These are phyloP conservation scores for Phytophthora pini DNA, from an alignment of 352 stramenopile species.

Conservation along the genomic window DNA sequence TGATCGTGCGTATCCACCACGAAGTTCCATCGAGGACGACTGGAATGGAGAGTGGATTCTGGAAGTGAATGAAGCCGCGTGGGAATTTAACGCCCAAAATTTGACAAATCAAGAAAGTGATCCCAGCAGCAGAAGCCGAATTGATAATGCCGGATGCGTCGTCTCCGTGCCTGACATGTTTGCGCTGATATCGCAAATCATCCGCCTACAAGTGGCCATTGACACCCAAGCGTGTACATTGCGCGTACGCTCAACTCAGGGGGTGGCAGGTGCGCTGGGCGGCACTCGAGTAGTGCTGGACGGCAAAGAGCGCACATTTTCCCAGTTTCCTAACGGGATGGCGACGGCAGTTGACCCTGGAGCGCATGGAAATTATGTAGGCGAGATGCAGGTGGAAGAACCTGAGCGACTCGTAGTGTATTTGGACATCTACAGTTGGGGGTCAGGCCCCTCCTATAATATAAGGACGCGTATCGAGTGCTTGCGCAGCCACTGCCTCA, in stretches of 20 bases:
- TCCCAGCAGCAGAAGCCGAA: background rate
- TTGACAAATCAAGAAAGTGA: slow-evolving; percentile 8
- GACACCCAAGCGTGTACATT: slow-evolving; percentile 39
- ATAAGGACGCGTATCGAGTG: slow-evolving; percentile 54
- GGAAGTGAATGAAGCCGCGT: slow-evolving; percentile 55
- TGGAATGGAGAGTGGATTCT: slow-evolving; percentile 67
- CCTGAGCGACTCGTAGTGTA: slow-evolving; percentile 52
- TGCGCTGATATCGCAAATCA: slow-evolving; percentile 48
- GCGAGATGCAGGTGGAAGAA: slow-evolving; percentile 46
- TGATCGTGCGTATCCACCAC: slow-evolving; percentile 12
- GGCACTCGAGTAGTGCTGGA: slow-evolving; percentile 56
- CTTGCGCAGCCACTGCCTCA: slow-evolving; percentile 46
- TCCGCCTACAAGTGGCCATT: slow-evolving; percentile 44
- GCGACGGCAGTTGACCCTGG: slow-evolving; percentile 29
- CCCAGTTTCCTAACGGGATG: slow-evolving; percentile 53
- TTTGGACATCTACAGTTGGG: slow-evolving; percentile 52
- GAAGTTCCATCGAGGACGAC: slow-evolving; percentile 38
- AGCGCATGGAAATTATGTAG: slow-evolving; percentile 59
- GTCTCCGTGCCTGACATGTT: slow-evolving; percentile 51
- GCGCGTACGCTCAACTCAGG: slow-evolving; percentile 35
- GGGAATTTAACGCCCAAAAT: slow-evolving; percentile 27
- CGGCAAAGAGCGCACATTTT: slow-evolving; percentile 58
- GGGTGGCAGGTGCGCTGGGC: slow-evolving; percentile 28
- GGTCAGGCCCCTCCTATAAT: slow-evolving; percentile 40
- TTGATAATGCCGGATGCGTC: slow-evolving; percentile 1